A percentile compares a stretch with the other conserved stretches of the same genome.
Conservation (phyloP, 1,284 basidiomycete genomes). For the Meripilus lineatus region DNA sequence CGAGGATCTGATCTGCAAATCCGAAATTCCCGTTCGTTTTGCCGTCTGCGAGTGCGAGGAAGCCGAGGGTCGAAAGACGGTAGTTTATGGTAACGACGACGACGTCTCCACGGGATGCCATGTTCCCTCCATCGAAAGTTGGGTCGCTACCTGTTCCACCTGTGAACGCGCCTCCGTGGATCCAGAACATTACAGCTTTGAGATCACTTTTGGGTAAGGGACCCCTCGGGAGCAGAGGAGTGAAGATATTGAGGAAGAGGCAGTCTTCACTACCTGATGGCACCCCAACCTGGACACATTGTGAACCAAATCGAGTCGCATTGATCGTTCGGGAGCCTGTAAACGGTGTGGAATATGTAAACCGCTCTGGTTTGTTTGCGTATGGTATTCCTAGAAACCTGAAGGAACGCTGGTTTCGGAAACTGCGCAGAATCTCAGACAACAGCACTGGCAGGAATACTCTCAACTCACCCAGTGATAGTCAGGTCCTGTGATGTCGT, state of each 20-base stretch:
- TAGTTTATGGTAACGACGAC: constrained; percentile 46
- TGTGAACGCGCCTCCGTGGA: constrained; percentile 45
- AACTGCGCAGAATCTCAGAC: constrained; percentile 14
- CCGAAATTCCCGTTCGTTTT: constrained; percentile 38
- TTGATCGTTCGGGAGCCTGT: constrained; percentile 23
- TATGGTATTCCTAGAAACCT: constrained; percentile 34
- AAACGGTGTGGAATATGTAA: constrained; percentile 27
- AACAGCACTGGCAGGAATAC: not conserved
- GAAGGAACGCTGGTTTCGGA: constrained; percentile 31
- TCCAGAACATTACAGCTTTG: constrained; percentile 40
- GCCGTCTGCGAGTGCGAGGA: constrained; percentile 33
- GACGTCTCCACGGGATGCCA: constrained; percentile 40
- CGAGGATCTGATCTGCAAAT: constrained; percentile 34
- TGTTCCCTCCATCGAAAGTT: constrained; percentile 26
- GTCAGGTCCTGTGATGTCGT: constrained; percentile 19
- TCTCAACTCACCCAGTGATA: constrained; percentile 22
- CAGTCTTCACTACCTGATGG: constrained; percentile 32
- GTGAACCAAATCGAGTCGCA: constrained; percentile 27
- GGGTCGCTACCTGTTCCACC: constrained; percentile 27
- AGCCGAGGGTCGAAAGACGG: constrained; percentile 38
- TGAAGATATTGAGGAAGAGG: constrained; percentile 41
- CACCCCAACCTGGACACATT: constrained; percentile 25
- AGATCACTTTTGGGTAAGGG: constrained; percentile 18
- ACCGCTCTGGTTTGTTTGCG: constrained; percentile 27
- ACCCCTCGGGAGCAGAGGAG: constrained; percentile 29